Conservation (phyloP, 345 rosid genomes). For the Angophora floribunda region DNA sequence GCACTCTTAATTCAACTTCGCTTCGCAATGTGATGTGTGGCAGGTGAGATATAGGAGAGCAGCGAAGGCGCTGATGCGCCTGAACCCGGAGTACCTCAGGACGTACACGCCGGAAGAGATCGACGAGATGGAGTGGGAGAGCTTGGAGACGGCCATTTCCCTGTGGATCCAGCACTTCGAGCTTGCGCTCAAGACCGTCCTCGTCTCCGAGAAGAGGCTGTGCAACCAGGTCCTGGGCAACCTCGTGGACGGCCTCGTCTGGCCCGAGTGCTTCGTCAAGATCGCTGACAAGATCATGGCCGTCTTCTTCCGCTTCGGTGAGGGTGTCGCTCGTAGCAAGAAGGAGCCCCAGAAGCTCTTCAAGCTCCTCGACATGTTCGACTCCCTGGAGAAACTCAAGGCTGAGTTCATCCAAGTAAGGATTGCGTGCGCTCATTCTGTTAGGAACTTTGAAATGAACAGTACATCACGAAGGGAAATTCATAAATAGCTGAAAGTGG, state of each 20-base stretch:
- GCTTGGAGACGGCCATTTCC: slow-evolving; percentile 44
- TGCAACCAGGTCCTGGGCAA: slow-evolving; percentile 32
- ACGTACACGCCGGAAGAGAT: slow-evolving; percentile 50
- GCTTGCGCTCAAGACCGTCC: slow-evolving; percentile 32
- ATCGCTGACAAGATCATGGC: slow-evolving; percentile 62
- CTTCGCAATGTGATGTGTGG: not conserved
- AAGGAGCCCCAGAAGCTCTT: slow-evolving; percentile 61
- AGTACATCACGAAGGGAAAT: too few species aligned
- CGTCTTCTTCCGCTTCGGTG: slow-evolving; percentile 59
- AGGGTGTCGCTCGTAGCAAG: slow-evolving; percentile 54
- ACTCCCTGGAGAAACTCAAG: slow-evolving; percentile 40
- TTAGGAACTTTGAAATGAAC: not conserved
- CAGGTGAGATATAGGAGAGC: slow-evolving; percentile 56
- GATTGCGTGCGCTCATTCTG: not conserved
- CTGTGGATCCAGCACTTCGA: slow-evolving; percentile 56
- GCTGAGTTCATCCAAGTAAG: slow-evolving; percentile 14
- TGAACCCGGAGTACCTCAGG: slow-evolving; percentile 42
- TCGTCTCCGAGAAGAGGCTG: slow-evolving; percentile 45
- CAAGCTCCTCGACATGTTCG: slow-evolving; percentile 61
- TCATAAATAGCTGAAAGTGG: too few species aligned
- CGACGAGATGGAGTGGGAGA: slow-evolving; percentile 55
- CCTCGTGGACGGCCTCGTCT: slow-evolving; percentile 31
- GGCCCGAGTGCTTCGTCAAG: slow-evolving; percentile 58
- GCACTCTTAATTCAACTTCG: not conserved
- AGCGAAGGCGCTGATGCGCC: slow-evolving; percentile 50